phyloP scores from a whole-genome alignment of 495 filamentous ascomycete species.

The Trypethelium eluteriae region DNA sequence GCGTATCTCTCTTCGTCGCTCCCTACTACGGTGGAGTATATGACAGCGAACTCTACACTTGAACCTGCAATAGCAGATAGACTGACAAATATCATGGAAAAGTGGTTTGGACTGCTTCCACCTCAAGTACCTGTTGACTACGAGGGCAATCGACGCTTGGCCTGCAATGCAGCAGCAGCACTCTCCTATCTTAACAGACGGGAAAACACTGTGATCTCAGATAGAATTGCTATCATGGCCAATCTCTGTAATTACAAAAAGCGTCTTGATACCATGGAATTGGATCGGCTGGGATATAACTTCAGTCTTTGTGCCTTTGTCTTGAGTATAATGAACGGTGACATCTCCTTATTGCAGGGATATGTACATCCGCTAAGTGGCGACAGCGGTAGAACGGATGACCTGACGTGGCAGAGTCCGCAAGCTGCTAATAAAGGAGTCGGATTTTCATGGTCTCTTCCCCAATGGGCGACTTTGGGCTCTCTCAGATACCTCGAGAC shows the following conservation, averaged over 20 bases:
- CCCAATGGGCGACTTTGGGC: not conserved
- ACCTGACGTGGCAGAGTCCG: not conserved
- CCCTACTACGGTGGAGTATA: not conserved
- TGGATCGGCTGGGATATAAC: slow-evolving; percentile 1
- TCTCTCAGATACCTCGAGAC: not conserved
- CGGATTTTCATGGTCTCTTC: not conserved
- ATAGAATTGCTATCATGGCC: slow-evolving; percentile 1
- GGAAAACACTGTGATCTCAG: not conserved
- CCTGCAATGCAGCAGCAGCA: not conserved
- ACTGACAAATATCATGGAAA: not conserved
- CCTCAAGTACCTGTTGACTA: slow-evolving; percentile 2
- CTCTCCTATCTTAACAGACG: not conserved
- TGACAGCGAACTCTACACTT: not conserved
- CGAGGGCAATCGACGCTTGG: not conserved
- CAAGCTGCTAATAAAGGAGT: not conserved
- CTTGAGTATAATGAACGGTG: slow-evolving; percentile 1
- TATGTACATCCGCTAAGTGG: not conserved
- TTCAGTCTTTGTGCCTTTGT: slow-evolving; percentile 3
- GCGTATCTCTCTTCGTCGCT: slow-evolving; percentile 1
- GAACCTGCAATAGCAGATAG: not conserved
- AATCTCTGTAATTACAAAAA: not conserved
- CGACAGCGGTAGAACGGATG: not conserved
- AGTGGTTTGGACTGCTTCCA: slow-evolving; percentile 3
- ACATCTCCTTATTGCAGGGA: not conserved
- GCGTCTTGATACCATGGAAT: not conserved